Percentiles rank a stretch among this genome's conserved stretches.
Evolutionary conservation across 2,329 filamentous ascomycete genomes (phyloP).

Genomic region (Colletotrichum musae): DNA sequence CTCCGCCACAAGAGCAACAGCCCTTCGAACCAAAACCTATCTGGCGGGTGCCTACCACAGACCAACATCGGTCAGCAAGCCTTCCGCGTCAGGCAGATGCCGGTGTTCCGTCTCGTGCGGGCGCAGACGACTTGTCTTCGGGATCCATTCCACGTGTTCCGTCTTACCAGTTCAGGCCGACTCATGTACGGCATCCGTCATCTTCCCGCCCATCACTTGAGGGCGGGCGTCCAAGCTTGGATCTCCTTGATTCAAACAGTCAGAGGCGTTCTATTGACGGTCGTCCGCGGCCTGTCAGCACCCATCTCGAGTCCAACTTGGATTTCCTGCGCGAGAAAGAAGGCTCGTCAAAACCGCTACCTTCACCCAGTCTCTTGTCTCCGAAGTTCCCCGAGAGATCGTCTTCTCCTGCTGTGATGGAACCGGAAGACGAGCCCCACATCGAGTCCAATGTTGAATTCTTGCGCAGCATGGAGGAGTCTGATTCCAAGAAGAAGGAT

Average conservation of each 20-base stretch:
- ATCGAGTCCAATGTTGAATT: slow-evolving; percentile 88
- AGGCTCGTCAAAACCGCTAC: slow-evolving; percentile 60
- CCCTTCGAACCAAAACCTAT: slow-evolving; percentile 51
- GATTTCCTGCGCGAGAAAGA: slow-evolving; percentile 88
- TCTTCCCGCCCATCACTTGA: slow-evolving; percentile 80
- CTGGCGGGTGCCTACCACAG: slow-evolving; percentile 43
- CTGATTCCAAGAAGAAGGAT: slow-evolving; percentile 70
- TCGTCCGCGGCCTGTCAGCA: slow-evolving; percentile 82
- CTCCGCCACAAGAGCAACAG: slow-evolving; percentile 67
- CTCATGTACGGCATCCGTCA: slow-evolving; percentile 57
- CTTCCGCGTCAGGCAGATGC: slow-evolving; percentile 47
- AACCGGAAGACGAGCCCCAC: slow-evolving; percentile 70
- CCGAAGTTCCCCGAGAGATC: slow-evolving; percentile 54
- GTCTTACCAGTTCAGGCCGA: slow-evolving; percentile 46
- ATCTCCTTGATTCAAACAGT: slow-evolving; percentile 73
- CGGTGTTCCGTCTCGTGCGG: slow-evolving; percentile 3
- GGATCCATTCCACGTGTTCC: slow-evolving; percentile 42
- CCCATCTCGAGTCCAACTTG: slow-evolving; percentile 85
- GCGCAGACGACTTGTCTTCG: slow-evolving; percentile 42
- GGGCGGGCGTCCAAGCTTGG: slow-evolving; percentile 74
- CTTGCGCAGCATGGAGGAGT: slow-evolving; percentile 81
- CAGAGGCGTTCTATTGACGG: slow-evolving; percentile 60
- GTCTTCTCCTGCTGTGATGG: slow-evolving; percentile 57
- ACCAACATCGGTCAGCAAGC: slow-evolving; percentile 48
- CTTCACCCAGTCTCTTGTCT: slow-evolving; percentile 53